Percentiles rank a stretch among this genome's conserved stretches.
These are phyloP conservation scores for Isatis lusitanica DNA, from an alignment of 441 rosid species.

Conservation along the genomic window DNA sequence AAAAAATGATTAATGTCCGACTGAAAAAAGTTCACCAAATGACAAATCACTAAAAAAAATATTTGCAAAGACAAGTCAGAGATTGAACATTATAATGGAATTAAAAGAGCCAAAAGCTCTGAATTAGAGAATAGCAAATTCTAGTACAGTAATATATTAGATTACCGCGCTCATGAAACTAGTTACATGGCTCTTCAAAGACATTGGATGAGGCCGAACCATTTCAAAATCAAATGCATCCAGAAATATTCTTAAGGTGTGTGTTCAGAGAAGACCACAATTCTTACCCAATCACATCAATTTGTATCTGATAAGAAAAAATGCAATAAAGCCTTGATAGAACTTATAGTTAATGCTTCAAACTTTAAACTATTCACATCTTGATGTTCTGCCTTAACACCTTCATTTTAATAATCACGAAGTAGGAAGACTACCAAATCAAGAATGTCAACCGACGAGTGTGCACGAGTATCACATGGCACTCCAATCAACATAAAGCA, in stretches of 20 bases:
- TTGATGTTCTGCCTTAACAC: neutral
- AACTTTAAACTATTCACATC: neutral
- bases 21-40: neutral
- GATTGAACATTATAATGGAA: slow-evolving; percentile 18
- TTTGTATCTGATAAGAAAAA: neutral
- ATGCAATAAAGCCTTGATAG: neutral
- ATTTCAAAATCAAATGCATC: slow-evolving; percentile 12
- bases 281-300: neutral
- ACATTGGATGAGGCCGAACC: too few relatives aligned
- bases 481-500: slow-evolving; percentile 26
- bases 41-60: slow-evolving; percentile 6
- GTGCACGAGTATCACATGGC: slow-evolving; percentile 34
- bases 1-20: neutral
- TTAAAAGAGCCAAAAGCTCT: neutral
- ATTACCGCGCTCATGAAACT: too few relatives aligned
- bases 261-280: neutral
- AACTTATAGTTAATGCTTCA: neutral
- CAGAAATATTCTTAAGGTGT: slow-evolving; percentile 2
- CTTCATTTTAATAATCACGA: neutral
- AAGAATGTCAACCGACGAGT: slow-evolving; percentile 24
- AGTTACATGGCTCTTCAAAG: slow-evolving; percentile 11
- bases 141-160: slow-evolving; percentile 19
- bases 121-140: neutral
- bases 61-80: slow-evolving; percentile 5
- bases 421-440: slow-evolving; percentile 23